Evolutionary conservation across 2,329 filamentous ascomycete genomes (phyloP).

Genomic region (Orbilia brochopaga): DNA sequence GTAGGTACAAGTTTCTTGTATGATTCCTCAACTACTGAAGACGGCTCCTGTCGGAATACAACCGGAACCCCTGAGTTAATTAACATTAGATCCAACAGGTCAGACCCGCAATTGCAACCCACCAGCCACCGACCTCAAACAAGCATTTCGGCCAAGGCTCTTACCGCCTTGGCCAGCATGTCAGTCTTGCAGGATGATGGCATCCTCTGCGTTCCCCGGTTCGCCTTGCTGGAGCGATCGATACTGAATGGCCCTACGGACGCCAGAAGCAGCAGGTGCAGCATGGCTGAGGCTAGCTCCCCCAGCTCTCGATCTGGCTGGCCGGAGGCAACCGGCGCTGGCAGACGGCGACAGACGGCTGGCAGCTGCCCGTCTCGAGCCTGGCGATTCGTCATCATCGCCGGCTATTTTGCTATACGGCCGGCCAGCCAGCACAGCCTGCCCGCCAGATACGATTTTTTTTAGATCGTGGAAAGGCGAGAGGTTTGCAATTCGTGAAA

Average conservation of each 20-base stretch:
- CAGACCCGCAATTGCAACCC: background rate
- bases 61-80: too few relatives aligned
- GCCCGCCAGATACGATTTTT: too few relatives aligned
- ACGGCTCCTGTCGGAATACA: too few relatives aligned
- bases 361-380: too few relatives aligned
- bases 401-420: too few relatives aligned
- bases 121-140: background rate
- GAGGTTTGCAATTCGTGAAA: too few relatives aligned
- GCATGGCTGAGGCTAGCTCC: background rate
- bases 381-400: background rate
- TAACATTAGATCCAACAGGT: too few relatives aligned
- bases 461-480: too few relatives aligned
- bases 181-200: background rate
- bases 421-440: too few relatives aligned
- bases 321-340: background rate
- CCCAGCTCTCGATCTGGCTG: background rate
- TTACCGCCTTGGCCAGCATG: background rate
- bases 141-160: constrained; percentile 7
- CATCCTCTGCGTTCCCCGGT: background rate
- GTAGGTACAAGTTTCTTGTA: too few relatives aligned
- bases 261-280: background rate
- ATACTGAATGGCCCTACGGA: too few relatives aligned
- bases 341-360: background rate
- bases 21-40: too few relatives aligned
- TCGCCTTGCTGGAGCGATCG: background rate